phyloP scores from a whole-genome alignment of 2,329 filamentous ascomycete genomes.

The Colletotrichum somersetense region DNA sequence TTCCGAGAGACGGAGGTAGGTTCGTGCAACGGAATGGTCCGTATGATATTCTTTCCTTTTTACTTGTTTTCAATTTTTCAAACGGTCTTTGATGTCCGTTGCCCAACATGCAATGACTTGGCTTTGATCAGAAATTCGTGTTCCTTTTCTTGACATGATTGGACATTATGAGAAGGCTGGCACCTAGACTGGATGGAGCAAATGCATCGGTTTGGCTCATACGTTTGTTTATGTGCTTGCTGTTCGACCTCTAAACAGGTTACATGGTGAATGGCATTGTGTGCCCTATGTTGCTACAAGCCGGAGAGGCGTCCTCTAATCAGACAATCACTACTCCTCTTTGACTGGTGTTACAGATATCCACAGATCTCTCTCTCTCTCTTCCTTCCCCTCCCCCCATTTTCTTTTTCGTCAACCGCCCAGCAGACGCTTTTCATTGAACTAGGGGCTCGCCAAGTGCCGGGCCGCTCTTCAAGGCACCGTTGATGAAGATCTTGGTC shows the following conservation, averaged over 20 bases:
- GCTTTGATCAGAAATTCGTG: background rate
- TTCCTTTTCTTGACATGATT: background rate
- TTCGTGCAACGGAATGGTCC: background rate
- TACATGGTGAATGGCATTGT: slow-evolving; percentile 32
- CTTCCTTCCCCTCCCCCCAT: background rate
- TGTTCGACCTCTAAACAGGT: background rate
- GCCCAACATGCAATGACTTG: background rate
- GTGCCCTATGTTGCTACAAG: slow-evolving; percentile 41
- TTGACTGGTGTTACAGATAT: slow-evolving; percentile 38
- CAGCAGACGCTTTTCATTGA: background rate
- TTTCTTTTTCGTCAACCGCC: background rate
- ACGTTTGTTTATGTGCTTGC: background rate
- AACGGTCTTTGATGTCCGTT: background rate
- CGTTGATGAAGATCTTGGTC: slow-evolving; percentile 60
- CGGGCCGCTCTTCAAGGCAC: slow-evolving; percentile 52
- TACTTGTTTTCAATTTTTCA: too few species aligned
- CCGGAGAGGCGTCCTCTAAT: slow-evolving; percentile 33
- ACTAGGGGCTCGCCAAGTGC: slow-evolving; percentile 50
- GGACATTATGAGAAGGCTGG: background rate
- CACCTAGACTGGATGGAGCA: background rate
- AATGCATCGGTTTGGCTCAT: background rate
- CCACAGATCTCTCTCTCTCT: slow-evolving; percentile 8
- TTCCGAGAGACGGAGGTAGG: background rate
- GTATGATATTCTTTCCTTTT: too few species aligned
- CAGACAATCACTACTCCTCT: slow-evolving; percentile 30